Conservation (phyloP, 2,329 filamentous ascomycete genomes). For the Fonsecaea erecta region DNA sequence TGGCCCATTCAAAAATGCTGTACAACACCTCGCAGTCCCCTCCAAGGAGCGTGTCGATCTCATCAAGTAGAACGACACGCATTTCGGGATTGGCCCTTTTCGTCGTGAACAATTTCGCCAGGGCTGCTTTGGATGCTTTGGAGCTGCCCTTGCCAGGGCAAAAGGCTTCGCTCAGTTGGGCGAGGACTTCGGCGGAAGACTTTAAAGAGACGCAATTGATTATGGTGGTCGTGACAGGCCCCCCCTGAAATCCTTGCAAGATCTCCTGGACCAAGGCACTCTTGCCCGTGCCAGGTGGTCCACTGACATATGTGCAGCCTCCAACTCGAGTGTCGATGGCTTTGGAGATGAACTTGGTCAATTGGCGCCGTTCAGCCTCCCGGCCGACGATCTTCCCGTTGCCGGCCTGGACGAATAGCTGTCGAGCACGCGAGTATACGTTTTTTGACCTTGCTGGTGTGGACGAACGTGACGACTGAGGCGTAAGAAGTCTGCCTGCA, state of each 20-base stretch:
- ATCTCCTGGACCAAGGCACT: slow-evolving; percentile 89
- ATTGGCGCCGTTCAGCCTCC: slow-evolving; percentile 68
- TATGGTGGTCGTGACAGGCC: slow-evolving; percentile 69
- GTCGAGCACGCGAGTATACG: slow-evolving; percentile 83
- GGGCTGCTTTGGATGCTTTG: slow-evolving; percentile 67
- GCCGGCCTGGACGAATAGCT: slow-evolving; percentile 81
- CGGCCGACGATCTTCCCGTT: slow-evolving; percentile 78
- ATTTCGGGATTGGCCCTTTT: slow-evolving; percentile 60
- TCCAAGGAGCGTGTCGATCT: slow-evolving; percentile 91
- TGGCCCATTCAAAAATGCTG: slow-evolving; percentile 93
- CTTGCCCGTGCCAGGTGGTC: slow-evolving; percentile 94
- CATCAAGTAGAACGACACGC: slow-evolving; percentile 87
- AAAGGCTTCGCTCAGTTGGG: slow-evolving; percentile 73
- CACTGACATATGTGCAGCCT: slow-evolving; percentile 92
- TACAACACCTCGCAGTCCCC: slow-evolving; percentile 89
- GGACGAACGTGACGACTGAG: slow-evolving; percentile 77
- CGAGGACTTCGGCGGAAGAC: slow-evolving; percentile 81
- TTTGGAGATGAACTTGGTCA: slow-evolving; percentile 70
- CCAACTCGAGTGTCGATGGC: slow-evolving; percentile 65
- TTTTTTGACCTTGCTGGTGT: slow-evolving; percentile 70
- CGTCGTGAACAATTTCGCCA: slow-evolving; percentile 73
- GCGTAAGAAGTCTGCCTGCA: slow-evolving; percentile 73
- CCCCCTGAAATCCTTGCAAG: slow-evolving; percentile 62
- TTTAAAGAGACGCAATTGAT: slow-evolving; percentile 99
- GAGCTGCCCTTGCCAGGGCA: slow-evolving; percentile 67